A percentile compares a stretch with the other conserved stretches of the same genome.
Conservation (phyloP, 2,329 filamentous ascomycete genomes). For the Pestalotiopsis sp. region DNA sequence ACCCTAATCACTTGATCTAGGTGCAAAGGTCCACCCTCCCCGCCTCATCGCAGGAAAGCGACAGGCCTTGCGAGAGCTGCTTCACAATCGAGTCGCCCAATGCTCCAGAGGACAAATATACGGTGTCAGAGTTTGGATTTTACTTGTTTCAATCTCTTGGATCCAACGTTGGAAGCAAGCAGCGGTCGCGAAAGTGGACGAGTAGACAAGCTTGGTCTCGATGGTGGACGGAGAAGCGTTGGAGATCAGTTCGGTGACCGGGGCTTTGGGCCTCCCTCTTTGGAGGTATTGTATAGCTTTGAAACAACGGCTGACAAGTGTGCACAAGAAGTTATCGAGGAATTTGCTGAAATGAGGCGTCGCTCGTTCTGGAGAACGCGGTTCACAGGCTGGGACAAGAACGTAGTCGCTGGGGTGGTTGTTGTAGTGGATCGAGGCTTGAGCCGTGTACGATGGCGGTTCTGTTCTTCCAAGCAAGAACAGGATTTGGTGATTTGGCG, state of each 20-base stretch:
- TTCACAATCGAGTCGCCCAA: conserved; percentile 8
- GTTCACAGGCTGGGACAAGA: not conserved
- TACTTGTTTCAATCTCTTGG: not conserved
- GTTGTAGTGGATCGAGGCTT: not conserved
- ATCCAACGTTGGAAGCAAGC: not conserved
- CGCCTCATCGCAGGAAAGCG: conserved; percentile 39
- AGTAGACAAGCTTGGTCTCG: not conserved
- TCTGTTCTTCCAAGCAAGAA: not conserved
- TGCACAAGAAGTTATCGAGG: not conserved
- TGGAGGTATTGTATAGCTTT: not conserved
- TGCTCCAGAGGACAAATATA: not conserved
- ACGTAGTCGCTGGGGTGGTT: not conserved
- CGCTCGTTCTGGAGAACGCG: not conserved
- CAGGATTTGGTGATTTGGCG: not conserved
- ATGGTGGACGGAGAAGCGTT: not conserved
- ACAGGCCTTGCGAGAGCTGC: conserved; percentile 24
- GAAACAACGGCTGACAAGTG: not conserved
- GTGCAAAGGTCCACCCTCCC: conserved; percentile 35
- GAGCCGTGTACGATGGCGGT: not conserved
- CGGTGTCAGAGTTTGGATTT: not conserved
- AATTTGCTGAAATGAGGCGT: not conserved
- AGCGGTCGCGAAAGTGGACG: not conserved
- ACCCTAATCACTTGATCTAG: conserved; percentile 31
- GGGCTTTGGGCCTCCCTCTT: not conserved
- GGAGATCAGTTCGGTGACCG: not conserved